Evolutionary conservation across 2,329 filamentous ascomycete species (phyloP).

Genomic region (Aspergillus terreus): DNA sequence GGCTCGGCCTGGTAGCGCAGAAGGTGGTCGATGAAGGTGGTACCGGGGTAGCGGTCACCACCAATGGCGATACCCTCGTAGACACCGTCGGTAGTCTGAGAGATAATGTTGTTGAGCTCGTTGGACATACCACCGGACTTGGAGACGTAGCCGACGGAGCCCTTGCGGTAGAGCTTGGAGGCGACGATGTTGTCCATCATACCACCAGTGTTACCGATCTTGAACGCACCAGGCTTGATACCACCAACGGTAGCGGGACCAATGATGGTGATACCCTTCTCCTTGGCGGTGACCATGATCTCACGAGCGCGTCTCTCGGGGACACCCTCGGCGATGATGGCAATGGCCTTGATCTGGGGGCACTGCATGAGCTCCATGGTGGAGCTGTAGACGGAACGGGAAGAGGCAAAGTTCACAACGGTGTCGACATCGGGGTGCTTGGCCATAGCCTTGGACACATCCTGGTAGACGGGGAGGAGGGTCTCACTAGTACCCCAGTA

Average conservation of each 20-base stretch:
- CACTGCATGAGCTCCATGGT: constrained; percentile 98
- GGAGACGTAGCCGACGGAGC: constrained; percentile 98
- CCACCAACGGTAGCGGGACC: constrained; percentile 97
- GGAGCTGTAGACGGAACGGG: constrained; percentile 95
- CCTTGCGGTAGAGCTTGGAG: constrained; percentile 99
- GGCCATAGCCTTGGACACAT: constrained; percentile 82
- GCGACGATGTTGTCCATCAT: constrained; percentile 99
- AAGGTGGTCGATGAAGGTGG: constrained; percentile 98
- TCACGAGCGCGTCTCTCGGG: constrained; percentile 98
- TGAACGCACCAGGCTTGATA: constrained; percentile 99
- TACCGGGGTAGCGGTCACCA: constrained; percentile 97
- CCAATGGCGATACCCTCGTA: constrained; percentile 99
- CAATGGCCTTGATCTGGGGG: constrained; percentile 97
- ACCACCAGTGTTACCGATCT: constrained; percentile 99
- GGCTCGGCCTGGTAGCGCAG: constrained; percentile 95
- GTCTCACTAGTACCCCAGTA: constrained; percentile 99
- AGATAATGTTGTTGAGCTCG: constrained; percentile 99
- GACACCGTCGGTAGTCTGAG: constrained; percentile 94
- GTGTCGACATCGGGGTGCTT: constrained; percentile 98
- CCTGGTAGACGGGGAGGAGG: constrained; percentile 95
- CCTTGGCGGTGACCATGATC: constrained; percentile 91
- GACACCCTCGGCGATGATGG: constrained; percentile 99
- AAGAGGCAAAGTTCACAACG: constrained; percentile 99
- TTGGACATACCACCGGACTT: constrained; percentile 99
- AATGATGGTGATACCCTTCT: constrained; percentile 99